Evolutionary conservation across 2,329 filamentous ascomycete genomes (phyloP), one percentile per base, ranked within the genome.

Genomic region (Juglanconis juglandina): DNA sequence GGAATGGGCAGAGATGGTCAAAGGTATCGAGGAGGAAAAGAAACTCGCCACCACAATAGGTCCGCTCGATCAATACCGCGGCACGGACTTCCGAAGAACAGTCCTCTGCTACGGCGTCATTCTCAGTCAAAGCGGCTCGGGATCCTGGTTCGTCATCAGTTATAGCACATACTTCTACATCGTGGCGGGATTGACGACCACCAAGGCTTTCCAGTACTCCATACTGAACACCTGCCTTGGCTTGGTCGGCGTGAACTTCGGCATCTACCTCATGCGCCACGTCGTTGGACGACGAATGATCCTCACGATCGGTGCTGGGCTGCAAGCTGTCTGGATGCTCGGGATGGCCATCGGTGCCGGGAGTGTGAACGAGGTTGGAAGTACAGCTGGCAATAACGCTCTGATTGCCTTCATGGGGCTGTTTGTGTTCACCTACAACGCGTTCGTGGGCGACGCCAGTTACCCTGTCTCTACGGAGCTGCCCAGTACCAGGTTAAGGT

Each of bases 141-240:
- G 80, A 4, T 73, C 76, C 0, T 82, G 79, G 77, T 82, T 81
- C 65, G 68, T 80, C 48, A 81, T 81, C 63, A 77, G 73, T 46
- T 82, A 82, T 62, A 70, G 75, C 6, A 81, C 79, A 3, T 82
- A 81, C 66, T 82, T 79, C 67, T 72, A 78, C 66, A 73, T 72
- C 30, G 73, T 79, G 0, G 72, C 74, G 2, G 77, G 77, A 1
- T 64, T 76, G 35, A 64, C 66, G 4, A 72, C 79, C 34, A 68
- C 73, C 34, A 72, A 79, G 32, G 72, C 79, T 1, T 83, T 83
- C 68, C 73, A 77, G 50, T 82, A 76, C 66, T 75, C 75, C 7
- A 76, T 83, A 53, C 77, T 83, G 74, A 79, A 77, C 61, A 78
- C 76, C 4, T 81, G 77, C 56, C 66, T 82, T 24, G 79, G 79